Evolutionary conservation across 2,329 filamentous ascomycete species (phyloP).

Genomic region (Ceratocystis variospora): DNA sequence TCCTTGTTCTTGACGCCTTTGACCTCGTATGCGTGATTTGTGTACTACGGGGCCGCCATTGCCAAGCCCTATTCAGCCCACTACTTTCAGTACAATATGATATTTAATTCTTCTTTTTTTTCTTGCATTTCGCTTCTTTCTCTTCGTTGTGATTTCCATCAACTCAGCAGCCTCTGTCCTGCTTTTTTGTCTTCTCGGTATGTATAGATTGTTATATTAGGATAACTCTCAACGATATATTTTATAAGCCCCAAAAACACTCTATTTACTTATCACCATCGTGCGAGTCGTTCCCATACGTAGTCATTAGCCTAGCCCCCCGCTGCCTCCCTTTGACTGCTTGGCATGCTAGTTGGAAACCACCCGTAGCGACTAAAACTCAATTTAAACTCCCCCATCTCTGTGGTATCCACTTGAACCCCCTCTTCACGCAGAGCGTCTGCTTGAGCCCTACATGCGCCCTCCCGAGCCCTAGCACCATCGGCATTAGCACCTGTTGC

Average conservation of each 20-base stretch:
- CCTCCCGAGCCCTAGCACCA: slow-evolving; percentile 33
- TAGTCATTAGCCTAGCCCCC: neutral
- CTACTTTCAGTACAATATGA: neutral
- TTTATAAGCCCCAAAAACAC: neutral
- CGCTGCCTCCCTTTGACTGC: neutral
- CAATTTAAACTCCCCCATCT: slow-evolving; percentile 39
- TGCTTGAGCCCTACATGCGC: slow-evolving; percentile 38
- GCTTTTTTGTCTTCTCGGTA: neutral
- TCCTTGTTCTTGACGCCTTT: neutral
- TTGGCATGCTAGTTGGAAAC: slow-evolving; percentile 36
- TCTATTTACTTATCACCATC: no score
- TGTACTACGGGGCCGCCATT: neutral
- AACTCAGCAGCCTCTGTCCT: neutral
- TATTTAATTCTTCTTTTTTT: neutral
- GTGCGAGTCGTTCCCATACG: neutral
- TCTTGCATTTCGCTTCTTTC: neutral
- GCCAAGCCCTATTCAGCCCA: neutral
- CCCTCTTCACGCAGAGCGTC: slow-evolving; percentile 38
- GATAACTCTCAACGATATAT: neutral
- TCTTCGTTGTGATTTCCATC: no score
- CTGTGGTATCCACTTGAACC: slow-evolving; percentile 35
- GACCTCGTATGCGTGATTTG: neutral
- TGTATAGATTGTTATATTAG: neutral
- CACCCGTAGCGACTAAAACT: slow-evolving; percentile 41
- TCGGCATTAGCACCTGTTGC: neutral